A percentile compares a stretch with the other conserved stretches of the same genome.
Evolutionary conservation across 139 green algal genomes (phyloP).

Genomic region (Chlorella sp.): DNA sequence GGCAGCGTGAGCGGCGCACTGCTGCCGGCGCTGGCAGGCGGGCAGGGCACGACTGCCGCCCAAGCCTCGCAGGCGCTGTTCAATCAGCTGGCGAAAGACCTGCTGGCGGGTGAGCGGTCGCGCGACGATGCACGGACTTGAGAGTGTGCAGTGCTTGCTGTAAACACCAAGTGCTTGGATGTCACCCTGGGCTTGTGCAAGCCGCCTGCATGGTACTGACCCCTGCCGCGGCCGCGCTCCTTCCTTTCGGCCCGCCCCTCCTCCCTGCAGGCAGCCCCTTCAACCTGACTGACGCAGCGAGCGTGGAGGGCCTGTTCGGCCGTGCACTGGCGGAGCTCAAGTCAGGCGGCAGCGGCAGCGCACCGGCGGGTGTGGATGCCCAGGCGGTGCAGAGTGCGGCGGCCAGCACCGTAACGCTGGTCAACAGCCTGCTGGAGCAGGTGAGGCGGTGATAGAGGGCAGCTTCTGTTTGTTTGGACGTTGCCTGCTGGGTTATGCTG

Average conservation of each 20-base stretch:
- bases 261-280: neutral
- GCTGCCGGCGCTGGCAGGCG: neutral
- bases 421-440: constrained; percentile 34
- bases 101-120: neutral
- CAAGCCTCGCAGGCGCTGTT: neutral
- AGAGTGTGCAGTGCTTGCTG: too few species aligned
- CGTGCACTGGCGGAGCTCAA: neutral
- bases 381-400: neutral
- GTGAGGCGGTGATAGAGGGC: neutral
- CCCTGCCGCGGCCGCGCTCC: too few species aligned
- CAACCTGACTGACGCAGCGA: neutral
- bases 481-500: too few species aligned
- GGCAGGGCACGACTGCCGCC: neutral
- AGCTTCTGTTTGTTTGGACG: neutral
- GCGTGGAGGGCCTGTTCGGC: neutral
- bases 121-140: neutral
- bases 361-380: neutral
- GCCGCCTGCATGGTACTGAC: too few species aligned
- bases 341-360: neutral
- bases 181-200: too few species aligned
- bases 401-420: neutral
- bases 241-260: too few species aligned
- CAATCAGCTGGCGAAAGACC: neutral
- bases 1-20: constrained; percentile 4
- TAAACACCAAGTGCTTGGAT: too few species aligned